Base-by-base conservation (phyloP, 2,329 filamentous ascomycete genomes). In the Pseudopyrenochaeta lycopersici region DNA sequence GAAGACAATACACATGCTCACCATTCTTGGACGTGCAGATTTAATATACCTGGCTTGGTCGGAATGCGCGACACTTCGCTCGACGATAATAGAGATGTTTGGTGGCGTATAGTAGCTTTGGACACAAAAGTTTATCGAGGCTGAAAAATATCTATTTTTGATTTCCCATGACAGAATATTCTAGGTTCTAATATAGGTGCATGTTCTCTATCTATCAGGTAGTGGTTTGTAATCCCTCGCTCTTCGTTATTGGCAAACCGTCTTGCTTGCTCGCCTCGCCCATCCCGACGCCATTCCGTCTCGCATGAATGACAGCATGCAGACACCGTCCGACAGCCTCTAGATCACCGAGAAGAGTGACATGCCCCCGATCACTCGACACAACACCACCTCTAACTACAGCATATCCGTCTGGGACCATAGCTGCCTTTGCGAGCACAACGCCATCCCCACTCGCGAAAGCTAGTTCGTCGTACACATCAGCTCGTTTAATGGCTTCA, bases 391-490 rank as follows among this genome's bases (percentile, higher is more conserved):
- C 89, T 40, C 84, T 85, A 1, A 88, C 91, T 31, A 90, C 81
- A 43, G 84, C 82, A 71, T 97, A 97, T 0, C 92, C 92, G 2
- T 85, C 78, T 0, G 93, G 93, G 38, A 96, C 76, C 90, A 96
- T 94, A 0, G 92, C 90, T 56, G 94, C 91, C 45, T 86, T 86
- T 0, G 93, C 91, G 6, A 97, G 82, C 49, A 94, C 92, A 0
- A 98, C 93, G 0, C 93, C 94, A 71, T 98, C 93, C 2, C 93
- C 92, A 18, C 88, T 89, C 0, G 90, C 89, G 77, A 97, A 97
- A 0, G 91, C 85, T 2, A 98, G 81, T 64, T 96, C 89, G 61
- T 96, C 92, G 72, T 96, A 97, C 0, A 87, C 88, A 73, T 96
- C 91, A 0, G 86, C 80, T 56, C 87, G 86, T 44, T 87, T 84